phyloP scores from a whole-genome alignment of 2,329 filamentous ascomycete genomes.

The Diaporthe aspalathi region DNA sequence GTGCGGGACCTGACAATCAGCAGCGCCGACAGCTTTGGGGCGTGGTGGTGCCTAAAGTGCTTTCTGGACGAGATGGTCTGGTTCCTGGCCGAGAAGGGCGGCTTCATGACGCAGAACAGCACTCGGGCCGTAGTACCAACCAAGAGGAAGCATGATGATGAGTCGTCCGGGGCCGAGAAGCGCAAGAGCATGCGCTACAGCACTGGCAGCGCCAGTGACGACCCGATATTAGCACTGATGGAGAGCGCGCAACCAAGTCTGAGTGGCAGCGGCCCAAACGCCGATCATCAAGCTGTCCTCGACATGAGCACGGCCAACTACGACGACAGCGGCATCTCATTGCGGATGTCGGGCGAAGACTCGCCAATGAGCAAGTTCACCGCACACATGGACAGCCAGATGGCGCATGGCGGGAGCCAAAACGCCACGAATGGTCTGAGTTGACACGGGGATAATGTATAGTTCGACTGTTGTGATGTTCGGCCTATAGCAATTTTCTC shows the following conservation, averaged over 20 bases:
- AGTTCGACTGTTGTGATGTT: background rate
- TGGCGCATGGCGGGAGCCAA: slow-evolving; percentile 26
- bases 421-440: slow-evolving; percentile 27
- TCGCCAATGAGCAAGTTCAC: slow-evolving; percentile 71
- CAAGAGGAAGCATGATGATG: slow-evolving; percentile 31
- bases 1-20: slow-evolving; percentile 85
- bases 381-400: slow-evolving; percentile 43
- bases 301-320: slow-evolving; percentile 61
- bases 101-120: slow-evolving; percentile 77
- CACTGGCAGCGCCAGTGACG: slow-evolving; percentile 55
- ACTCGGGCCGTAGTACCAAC: slow-evolving; percentile 48
- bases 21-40: slow-evolving; percentile 84
- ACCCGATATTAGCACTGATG: slow-evolving; percentile 57
- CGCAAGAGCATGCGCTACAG: slow-evolving; percentile 52
- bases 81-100: slow-evolving; percentile 90
- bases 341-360: slow-evolving; percentile 75
- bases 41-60: slow-evolving; percentile 95
- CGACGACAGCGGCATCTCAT: slow-evolving; percentile 81
- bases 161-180: slow-evolving; percentile 12
- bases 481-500: background rate
- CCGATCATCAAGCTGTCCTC: slow-evolving; percentile 57
- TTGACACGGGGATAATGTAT: slow-evolving; percentile 26
- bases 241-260: slow-evolving; percentile 61
- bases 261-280: slow-evolving; percentile 56
- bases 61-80: slow-evolving; percentile 95